These are phyloP conservation scores for Pseudohyphozyma bogoriensis DNA, from an alignment of 768 basidiomycete species.

Conservation along the genomic window DNA sequence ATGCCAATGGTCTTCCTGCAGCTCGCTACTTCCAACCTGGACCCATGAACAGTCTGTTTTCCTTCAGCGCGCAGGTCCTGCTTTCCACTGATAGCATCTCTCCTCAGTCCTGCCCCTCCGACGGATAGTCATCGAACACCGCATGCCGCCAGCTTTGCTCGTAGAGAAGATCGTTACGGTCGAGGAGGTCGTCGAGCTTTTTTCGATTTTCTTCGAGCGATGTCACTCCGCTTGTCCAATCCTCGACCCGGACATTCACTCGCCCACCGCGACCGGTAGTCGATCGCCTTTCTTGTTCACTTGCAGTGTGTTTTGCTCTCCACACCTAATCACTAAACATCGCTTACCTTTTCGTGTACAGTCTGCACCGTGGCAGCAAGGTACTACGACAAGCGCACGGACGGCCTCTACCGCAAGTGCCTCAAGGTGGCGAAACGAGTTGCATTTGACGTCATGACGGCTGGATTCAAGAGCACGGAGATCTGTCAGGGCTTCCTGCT, in stretches of 20 bases:
- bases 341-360: conserved; percentile 34
- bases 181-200: conserved; percentile 78
- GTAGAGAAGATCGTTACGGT: conserved; percentile 29
- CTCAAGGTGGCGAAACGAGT: conserved; percentile 48
- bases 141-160: conserved; percentile 29
- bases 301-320: conserved; percentile 52
- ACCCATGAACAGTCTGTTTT: conserved; percentile 29
- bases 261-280: conserved; percentile 83
- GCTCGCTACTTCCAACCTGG: conserved; percentile 33
- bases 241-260: conserved; percentile 80
- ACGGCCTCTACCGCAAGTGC: conserved; percentile 61
- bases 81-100: conserved; percentile 46
- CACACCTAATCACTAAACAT: background rate
- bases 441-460: conserved; percentile 49
- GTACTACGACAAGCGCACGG: conserved; percentile 71
- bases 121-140: conserved; percentile 31
- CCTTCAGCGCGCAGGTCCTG: background rate
- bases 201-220: conserved; percentile 53
- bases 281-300: conserved; percentile 91
- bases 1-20: too few species aligned
- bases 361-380: conserved; percentile 92
- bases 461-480: conserved; percentile 81
- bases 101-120: conserved; percentile 27
- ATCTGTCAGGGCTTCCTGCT: conserved; percentile 68
- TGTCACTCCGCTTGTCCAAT: conserved; percentile 51